Evolutionary conservation across 1,284 basidiomycete species (phyloP), one percentile per base, ranked within the genome.

Genomic region (Pyrrhoderma noxium): DNA sequence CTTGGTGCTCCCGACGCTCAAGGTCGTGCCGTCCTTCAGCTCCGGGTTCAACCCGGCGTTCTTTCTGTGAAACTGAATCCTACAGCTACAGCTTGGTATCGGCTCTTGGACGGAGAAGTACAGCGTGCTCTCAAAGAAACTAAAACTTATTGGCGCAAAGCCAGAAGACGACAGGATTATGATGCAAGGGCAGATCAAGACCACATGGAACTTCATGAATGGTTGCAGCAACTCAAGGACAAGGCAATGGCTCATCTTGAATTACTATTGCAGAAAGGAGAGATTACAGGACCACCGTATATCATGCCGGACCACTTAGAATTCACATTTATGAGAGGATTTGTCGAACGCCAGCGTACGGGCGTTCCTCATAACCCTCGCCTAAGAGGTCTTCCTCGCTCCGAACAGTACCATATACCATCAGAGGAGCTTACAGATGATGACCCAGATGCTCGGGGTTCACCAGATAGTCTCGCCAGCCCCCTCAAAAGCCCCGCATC

Each of bases 241-340:
- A 88, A 88, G 66, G 85, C 82, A 47, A 88, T 88, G 85, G 84
- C 83, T 42, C 85, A 88, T 65, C 73, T 88, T 42, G 85, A 88
- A 62, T 70, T 88, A 1, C 77, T 89, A 58, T 87, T 88, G 80
- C 85, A 88, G 63, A 87, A 87, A 61, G 85, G 85, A 59, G 85
- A 88, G 58, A 88, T 88, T 36, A 81, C 38, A 13, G 55, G 47
- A 39, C 52, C 52, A 8, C 85, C 85, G 21, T 88, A 88, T 64
- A 61, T 75, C 55, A 88, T 88, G 85, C 75, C 82, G 14, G 85
- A 88, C 61, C 77, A 85, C 58, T 63, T 86, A 61, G 85, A 88
- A 61, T 73, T 88, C 56, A 67, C 77, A 0, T 88, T 88, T 67
- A 75, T 88, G 51, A 79, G 83, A 55, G 85, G 83, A 65, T 88